A percentile compares a stretch with the other conserved stretches of the same genome.
phyloP scores from a whole-genome alignment of 371 early-diverging fungal genomes.

The Chytridium lagenaria region DNA sequence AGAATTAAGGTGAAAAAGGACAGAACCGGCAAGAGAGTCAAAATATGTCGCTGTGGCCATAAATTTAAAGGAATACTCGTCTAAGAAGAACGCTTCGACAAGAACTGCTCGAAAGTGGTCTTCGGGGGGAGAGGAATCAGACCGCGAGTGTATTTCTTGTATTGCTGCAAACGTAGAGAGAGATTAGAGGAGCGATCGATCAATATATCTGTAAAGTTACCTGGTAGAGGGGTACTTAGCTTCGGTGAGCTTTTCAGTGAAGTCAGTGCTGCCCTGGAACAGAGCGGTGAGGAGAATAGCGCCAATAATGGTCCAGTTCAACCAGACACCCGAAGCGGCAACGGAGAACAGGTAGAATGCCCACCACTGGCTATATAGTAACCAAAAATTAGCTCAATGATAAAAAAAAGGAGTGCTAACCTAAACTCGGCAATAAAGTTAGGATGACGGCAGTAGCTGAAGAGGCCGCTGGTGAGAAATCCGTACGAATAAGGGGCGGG shows the following conservation, averaged over 20 bases:
- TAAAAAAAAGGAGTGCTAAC: slow-evolving; percentile 66
- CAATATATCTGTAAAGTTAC: slow-evolving; percentile 15
- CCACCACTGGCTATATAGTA: slow-evolving; percentile 23
- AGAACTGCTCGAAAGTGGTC: background rate
- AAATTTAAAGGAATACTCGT: too few relatives aligned
- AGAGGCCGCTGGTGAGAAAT: slow-evolving; percentile 78
- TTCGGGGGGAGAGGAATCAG: slow-evolving; percentile 3
- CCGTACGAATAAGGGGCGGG: slow-evolving; percentile 55
- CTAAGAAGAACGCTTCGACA: slow-evolving; percentile 5
- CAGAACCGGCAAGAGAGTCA: too few relatives aligned
- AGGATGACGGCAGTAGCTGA: slow-evolving; percentile 75
- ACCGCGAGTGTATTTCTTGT: slow-evolving; percentile 1
- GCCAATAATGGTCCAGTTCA: slow-evolving; percentile 69
- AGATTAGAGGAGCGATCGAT: background rate
- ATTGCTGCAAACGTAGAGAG: background rate
- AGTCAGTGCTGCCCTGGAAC: slow-evolving; percentile 73
- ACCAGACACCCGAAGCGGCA: slow-evolving; percentile 41
- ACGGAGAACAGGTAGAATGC: slow-evolving; percentile 65
- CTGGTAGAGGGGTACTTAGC: slow-evolving; percentile 75
- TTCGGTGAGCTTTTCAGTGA: slow-evolving; percentile 78
- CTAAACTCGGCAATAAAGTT: slow-evolving; percentile 81
- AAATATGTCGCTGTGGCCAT: too few relatives aligned
- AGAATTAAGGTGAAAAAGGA: too few relatives aligned
- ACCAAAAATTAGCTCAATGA: slow-evolving; percentile 20
- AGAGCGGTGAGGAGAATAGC: slow-evolving; percentile 64